Conservation (phyloP, 768 basidiomycete genomes). For the Agaricus blazei region DNA sequence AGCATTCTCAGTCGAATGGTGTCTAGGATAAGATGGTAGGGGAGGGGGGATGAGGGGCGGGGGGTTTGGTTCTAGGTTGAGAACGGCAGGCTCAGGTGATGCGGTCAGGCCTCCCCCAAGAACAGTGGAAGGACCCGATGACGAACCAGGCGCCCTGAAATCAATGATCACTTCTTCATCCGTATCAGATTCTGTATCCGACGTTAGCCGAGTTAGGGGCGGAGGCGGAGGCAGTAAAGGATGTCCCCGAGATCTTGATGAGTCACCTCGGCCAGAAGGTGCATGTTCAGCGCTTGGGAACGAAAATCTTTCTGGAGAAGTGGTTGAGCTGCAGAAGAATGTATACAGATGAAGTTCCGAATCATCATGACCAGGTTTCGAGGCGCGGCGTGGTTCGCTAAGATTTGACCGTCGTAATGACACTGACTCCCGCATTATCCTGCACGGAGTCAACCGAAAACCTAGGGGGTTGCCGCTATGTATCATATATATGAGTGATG, state of each 20-base stretch:
- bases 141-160: background rate
- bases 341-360: slow-evolving; percentile 31
- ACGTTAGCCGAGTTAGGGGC: slow-evolving; percentile 5
- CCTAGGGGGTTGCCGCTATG: slow-evolving; percentile 61
- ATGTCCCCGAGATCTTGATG: slow-evolving; percentile 25
- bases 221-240: slow-evolving; percentile 7
- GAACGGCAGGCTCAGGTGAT: slow-evolving; percentile 6
- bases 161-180: slow-evolving; percentile 9
- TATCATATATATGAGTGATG: background rate
- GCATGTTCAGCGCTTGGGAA: slow-evolving; percentile 19
- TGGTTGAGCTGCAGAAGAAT: slow-evolving; percentile 43
- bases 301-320: slow-evolving; percentile 26
- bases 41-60: background rate
- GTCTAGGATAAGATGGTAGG: background rate
- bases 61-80: slow-evolving; percentile 5
- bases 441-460: slow-evolving; percentile 56
- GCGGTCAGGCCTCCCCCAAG: slow-evolving; percentile 4
- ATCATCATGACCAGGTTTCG: slow-evolving; percentile 11
- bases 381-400: slow-evolving; percentile 8
- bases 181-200: slow-evolving; percentile 8
- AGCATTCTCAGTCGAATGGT: background rate
- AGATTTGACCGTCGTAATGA: slow-evolving; percentile 11
- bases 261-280: slow-evolving; percentile 12
- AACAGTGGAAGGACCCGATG: background rate
- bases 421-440: slow-evolving; percentile 42